Base-by-base conservation (phyloP, 108 stramenopile genomes). In the Mediolabrus comicus region DNA sequence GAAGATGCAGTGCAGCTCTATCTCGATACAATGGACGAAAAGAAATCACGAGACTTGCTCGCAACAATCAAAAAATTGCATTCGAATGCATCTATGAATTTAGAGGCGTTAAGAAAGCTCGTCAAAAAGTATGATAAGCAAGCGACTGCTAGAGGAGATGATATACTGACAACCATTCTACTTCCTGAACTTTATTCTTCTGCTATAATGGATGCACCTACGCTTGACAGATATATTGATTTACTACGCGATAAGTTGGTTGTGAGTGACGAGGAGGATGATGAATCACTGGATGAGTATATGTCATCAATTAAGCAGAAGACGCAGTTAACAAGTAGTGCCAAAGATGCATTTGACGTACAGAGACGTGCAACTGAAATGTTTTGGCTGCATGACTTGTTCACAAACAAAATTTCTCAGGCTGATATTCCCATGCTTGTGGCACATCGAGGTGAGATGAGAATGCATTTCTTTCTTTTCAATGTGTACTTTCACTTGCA, bases 71-170 rank as follows among this genome's bases (percentile, higher is more conserved):
- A 77, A 62, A 67, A 66, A 16, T 27, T 79, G 24, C 68, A 85
- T 65, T 69, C 79, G n/a, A 66, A 84, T 28, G 83, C 84, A 12
- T 71, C 71, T 16, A 79, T 80, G 65, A 91, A 91, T 60, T 64
- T 74, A 29, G 90, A 91, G 65, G 85, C 84, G 19, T 59, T 88
- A 24, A 74, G 90, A 34, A 91, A 91, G 46, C 72, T 91, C 2
- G 87, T 87, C 10, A 91, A 91, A 69, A 91, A 91, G 51, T 84
- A 75, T 62, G 87, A 88, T 72, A 91, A 91, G 65, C 67, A 82
- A 17, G 71, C 76, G 5, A 26, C 53, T 10, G 80, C 58, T 14
- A 32, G 80, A 31, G 75, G 80, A 39, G 75, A 81, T 30, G 80
- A 73, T 17, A 52, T 70, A 56, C 29, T 91, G 19, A 81, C 81